Base-by-base conservation (phyloP, 1,284 basidiomycete species). In the Marasmius tenuissimus region DNA sequence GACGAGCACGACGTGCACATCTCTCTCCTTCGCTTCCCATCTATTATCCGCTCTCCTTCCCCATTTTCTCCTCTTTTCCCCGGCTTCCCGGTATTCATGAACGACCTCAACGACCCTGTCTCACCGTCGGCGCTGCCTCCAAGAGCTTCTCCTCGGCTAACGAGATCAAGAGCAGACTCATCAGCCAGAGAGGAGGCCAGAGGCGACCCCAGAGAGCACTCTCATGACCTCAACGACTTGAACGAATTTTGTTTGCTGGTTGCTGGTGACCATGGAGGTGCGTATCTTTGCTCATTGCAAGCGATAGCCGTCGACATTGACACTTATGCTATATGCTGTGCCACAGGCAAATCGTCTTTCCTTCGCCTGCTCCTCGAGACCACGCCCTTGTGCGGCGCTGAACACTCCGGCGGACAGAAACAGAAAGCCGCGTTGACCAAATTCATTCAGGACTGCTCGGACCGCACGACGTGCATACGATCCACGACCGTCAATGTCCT, bases 321-420 rank as follows among this genome's bases (percentile, higher is more conserved):
- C 65, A 60, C 62, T 63, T 59, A 64, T 67, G 61, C 48, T 61
- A 45, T 62, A 63, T 58, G 67, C 69, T 76, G 79, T 72, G 81
- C 83, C 74, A 85, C 87, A 76, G 91, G 90, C 74, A 93, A 93
- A 82, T 90, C 91, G 37, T 87, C 89, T 63, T 89, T 93, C 69
- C 85, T 93, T 69, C 85, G 87, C 65, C 88, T 90, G 66, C 79
- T 92, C 66, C 82, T 92, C 73, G 90, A 92, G 77, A 91, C 90
- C 67, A 83, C 45, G 11, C 16, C 45, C 8, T 20, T 47, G 16
- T 16, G 82, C 77, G 77, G 81, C 70, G 78, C 91, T 68, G 82
- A 88, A 27, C 75, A 78, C 38, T 73, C 78, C 16, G 81, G 84
- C 60, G 79, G 82, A 59, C 84, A 83, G 70, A 89, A 91, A 68